Base-by-base conservation (phyloP, 169 alveolate genomes). In the Eimeria nieschulzi region DNA sequence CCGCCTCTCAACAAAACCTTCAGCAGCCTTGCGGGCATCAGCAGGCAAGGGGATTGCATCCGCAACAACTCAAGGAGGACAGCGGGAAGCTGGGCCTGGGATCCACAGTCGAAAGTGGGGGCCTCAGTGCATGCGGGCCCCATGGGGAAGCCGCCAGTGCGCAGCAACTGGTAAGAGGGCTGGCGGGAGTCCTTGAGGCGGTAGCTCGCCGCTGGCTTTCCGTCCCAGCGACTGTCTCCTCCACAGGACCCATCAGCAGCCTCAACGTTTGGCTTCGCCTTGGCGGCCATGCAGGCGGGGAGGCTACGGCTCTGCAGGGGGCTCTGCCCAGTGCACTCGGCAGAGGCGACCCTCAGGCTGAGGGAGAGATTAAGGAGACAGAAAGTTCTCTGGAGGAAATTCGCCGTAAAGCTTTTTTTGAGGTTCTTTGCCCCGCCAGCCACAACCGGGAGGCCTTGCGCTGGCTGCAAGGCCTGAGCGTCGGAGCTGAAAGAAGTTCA, bases 391-490 rank as follows among this genome's bases (percentile, higher is more conserved):
- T 7, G 51, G 64, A 75, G 83, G 19, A 46, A 46, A 15, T 75
- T 12, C 83, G 83, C n/a, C 12, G 9, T 19, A n/a, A 15, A 13
- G 64, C 83, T 7, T 21, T 75, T 51, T 8, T 75, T 23, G 83
- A 75, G 61, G 25, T 64, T 51, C 83, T 75, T 46, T 75, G 83
- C 33, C 83, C 83, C 15, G 83, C 66, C 25, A 51, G 39, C 5
- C 39, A 39, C 25, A 33, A 15, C 13, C 83, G 66, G 19, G 83
- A 75, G 83, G 83, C 39, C 19, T 26, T 46, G 39, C 61, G 83
- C 39, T 75, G 83, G 83, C 83, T 75, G 26, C 61, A 46, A 25
- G 3, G 76, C 51, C 68, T 15, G 15, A n/a, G 23, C 68, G 15
- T 15, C 17, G 68, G 68, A 46, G 33, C 21, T 2, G 80, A 13